Evolutionary conservation across 2,329 filamentous ascomycete genomes (phyloP), one percentile per base, ranked within the genome.

Genomic region (Rhytidhysteron rufulum): DNA sequence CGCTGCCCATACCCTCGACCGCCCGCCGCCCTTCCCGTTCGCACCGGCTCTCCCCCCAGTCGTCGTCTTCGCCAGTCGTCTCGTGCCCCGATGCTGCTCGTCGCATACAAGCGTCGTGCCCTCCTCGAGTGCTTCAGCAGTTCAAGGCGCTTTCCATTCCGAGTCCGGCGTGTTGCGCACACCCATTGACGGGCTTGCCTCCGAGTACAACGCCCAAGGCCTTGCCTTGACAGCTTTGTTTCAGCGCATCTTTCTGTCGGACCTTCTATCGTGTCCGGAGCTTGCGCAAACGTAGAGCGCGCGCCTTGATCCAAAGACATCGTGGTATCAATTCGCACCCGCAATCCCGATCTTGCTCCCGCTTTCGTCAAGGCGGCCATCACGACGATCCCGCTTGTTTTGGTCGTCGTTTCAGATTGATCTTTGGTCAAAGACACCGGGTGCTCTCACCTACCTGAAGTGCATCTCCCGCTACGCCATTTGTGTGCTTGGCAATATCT

Each of bases 361-460:
- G 15, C 37, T 39, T 44, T 48, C 40, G 31, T 43, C 43, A 43
- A 20, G 43, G 41, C 40, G 35, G 42, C 42, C 46, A 40, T 33
- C 37, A 45, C 37, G 41, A 39, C 36, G 40, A 41, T 34, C 20
- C 42, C 44, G 39, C 31, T 47, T 48, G 47, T 60, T 52, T 57
- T 38, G 49, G 47, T 60, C 53, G 57, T 38, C 50, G 60, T 62
- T 62, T 62, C 59, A 62, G 51, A 45, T 53, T 50, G 40, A 54
- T 56, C 54, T 47, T 47, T 49, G 44, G 49, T 49, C 54, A 51
- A 46, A 48, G 32, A 32, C 7, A 27, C 8, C 24, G 24, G n/a
- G n/a, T n/a, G n/a, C n/a, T n/a, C n/a, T n/a, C n/a, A n/a, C n/a
- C n/a, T n/a, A n/a, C n/a, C n/a, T n/a, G n/a, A n/a, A n/a, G n/a